Evolutionary conservation across 768 basidiomycete genomes (phyloP), one percentile per base, ranked within the genome.

Genomic region (Mycena amicta): DNA sequence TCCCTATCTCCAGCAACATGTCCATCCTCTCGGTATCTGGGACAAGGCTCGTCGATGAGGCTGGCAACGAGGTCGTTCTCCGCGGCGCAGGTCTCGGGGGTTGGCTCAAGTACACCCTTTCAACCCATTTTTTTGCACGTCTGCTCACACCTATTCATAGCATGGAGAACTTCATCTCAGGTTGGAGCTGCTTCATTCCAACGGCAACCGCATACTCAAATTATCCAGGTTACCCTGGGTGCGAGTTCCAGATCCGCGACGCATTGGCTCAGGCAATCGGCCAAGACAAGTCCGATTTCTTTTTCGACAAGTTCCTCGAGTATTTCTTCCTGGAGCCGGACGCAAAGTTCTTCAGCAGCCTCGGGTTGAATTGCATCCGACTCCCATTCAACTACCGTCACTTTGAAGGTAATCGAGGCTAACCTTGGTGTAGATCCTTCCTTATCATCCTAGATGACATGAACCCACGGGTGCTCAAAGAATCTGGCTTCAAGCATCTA

Each of bases 221-320:
- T 25, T n/a, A 33, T 33, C 8, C 69, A 80, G 88, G 88, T 13
- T 93, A 86, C 70, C 89, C 92, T 57, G 92, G 90, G 3, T 90
- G 90, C 66, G 91, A 93, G 69, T 84, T 78, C 69, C 87, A 93
- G 71, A 87, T 92, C 60, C 85, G 91, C 31, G 83, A 82, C 22
- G 85, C 85, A 1, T 75, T 94, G n/a, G 78, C 81, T 20, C 77
- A 83, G 11, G 80, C 84, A 2, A 76, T 93, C 26, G 92, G 92
- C 0, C 58, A 80, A 50, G 80, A 81, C 46, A 88, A 90, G 70
- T 83, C 87, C 8, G 84, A 85, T 12, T 86, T 86, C 70, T 94
- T 92, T 79, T 94, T 93, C 67, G 89, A 93, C 80, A 90, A 89
- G 89, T 91, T 92, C 72, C 77, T 93, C 13, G 88, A 92, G 69